Conservation (phyloP, 306 rosid species). For the Arachis stenosperma region DNA sequence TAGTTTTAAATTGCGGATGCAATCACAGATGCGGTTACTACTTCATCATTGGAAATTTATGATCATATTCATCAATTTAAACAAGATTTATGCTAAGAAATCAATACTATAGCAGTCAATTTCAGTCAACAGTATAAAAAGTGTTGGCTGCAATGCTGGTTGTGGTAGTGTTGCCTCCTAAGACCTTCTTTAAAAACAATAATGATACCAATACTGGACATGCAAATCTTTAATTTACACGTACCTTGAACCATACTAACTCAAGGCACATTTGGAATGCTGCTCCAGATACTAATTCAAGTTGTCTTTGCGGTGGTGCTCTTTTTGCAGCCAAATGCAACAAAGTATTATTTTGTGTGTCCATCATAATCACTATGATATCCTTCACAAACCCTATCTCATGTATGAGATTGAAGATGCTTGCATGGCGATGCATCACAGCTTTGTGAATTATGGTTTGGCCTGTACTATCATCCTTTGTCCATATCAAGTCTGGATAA, state of each 20-base stretch:
- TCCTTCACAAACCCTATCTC: slow-evolving; percentile 33
- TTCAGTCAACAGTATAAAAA: no score
- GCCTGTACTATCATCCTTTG: background rate
- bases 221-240: background rate
- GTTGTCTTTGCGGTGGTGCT: slow-evolving; percentile 43
- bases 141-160: no score
- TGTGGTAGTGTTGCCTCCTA: no score
- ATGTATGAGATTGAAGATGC: slow-evolving; percentile 43
- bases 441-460: slow-evolving; percentile 43
- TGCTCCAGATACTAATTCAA: slow-evolving; percentile 46
- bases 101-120: no score
- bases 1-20: no score
- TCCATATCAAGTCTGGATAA: slow-evolving; percentile 47
- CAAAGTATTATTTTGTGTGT: background rate
- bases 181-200: no score
- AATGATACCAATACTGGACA: no score
- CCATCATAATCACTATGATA: slow-evolving; percentile 11
- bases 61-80: no score
- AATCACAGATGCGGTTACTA: no score
- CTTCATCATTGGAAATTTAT: no score
- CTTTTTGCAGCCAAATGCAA: slow-evolving; percentile 48
- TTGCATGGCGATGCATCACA: slow-evolving; percentile 42
- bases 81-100: no score
- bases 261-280: slow-evolving; percentile 48
- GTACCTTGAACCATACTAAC: slow-evolving; percentile 51